Conservation (phyloP, 805 yeast genomes). For the Schwanniomyces occidentalis region DNA sequence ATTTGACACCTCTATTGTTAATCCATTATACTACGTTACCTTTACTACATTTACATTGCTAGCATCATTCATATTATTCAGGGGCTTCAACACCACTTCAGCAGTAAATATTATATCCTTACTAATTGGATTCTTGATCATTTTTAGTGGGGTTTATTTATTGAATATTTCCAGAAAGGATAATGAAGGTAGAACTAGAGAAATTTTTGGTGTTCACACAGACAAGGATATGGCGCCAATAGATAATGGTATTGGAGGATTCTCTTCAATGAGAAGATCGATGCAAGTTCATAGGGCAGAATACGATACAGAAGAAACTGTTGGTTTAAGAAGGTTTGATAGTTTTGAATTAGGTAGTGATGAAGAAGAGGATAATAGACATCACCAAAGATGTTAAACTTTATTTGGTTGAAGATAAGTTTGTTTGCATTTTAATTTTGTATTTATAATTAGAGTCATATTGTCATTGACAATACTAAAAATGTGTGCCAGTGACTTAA, state of each 20-base stretch:
- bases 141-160: conserved; percentile 83
- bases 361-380: conserved; percentile 27
- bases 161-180: conserved; percentile 74
- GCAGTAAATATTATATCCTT: conserved; percentile 78
- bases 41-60: conserved; percentile 85
- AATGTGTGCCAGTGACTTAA: no score
- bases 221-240: conserved; percentile 60
- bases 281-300: conserved; percentile 58
- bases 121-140: conserved; percentile 81
- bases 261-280: conserved; percentile 69
- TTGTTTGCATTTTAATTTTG: no score
- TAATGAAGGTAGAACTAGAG: conserved; percentile 50
- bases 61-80: conserved; percentile 83
- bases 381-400: neutral
- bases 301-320: conserved; percentile 45
- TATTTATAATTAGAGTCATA: no score
- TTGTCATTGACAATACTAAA: no score
- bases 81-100: conserved; percentile 83
- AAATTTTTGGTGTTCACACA: conserved; percentile 61
- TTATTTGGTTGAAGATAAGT: no score
- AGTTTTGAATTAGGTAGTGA: conserved; percentile 53
- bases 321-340: conserved; percentile 60
- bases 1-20: conserved; percentile 88
- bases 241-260: conserved; percentile 81
- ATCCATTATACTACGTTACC: conserved; percentile 87